Conservation (phyloP, 495 filamentous ascomycete species). For the Neurospora discreta region DNA sequence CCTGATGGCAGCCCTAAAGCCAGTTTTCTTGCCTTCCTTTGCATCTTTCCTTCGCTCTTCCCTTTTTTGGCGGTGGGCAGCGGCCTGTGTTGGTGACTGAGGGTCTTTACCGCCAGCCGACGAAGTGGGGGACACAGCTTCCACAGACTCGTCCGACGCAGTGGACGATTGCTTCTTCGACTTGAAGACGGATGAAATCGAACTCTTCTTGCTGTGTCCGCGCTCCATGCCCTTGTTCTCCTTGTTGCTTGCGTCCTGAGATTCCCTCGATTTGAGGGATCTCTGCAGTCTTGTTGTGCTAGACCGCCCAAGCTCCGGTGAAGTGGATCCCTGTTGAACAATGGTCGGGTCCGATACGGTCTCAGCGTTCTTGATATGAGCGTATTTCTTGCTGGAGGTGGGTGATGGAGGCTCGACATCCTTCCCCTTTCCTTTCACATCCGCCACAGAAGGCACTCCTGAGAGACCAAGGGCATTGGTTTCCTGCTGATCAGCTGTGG, state of each 20-base stretch:
- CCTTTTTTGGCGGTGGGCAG: conserved; percentile 20
- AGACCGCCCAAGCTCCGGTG: conserved; percentile 26
- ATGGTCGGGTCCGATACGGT: conserved; percentile 22
- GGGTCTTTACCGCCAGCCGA: conserved; percentile 8
- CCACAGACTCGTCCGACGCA: conserved; percentile 9
- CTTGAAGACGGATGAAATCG: background rate
- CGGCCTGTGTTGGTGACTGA: conserved; percentile 6
- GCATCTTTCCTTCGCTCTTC: conserved; percentile 40
- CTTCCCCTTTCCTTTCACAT: conserved; percentile 22
- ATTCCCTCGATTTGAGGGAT: conserved; percentile 9
- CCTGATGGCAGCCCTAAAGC: conserved; percentile 51
- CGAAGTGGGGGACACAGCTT: conserved; percentile 3
- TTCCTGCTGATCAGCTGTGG: conserved; percentile 17
- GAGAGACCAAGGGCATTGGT: conserved; percentile 16
- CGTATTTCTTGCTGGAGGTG: conserved; percentile 28
- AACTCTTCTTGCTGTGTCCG: conserved; percentile 8
- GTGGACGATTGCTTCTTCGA: conserved; percentile 2
- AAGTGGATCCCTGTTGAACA: conserved; percentile 9
- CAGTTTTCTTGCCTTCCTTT: conserved; percentile 71
- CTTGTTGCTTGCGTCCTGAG: conserved; percentile 8
- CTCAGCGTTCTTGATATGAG: conserved; percentile 26
- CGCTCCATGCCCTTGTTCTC: conserved; percentile 7
- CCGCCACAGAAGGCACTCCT: conserved; percentile 20
- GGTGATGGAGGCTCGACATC: conserved; percentile 17
- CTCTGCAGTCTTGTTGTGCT: conserved; percentile 19